Percentiles rank a stretch among this genome's conserved stretches.
Evolutionary conservation across 805 yeast species (phyloP).

Genomic region (Yamadazyma kitorensis): DNA sequence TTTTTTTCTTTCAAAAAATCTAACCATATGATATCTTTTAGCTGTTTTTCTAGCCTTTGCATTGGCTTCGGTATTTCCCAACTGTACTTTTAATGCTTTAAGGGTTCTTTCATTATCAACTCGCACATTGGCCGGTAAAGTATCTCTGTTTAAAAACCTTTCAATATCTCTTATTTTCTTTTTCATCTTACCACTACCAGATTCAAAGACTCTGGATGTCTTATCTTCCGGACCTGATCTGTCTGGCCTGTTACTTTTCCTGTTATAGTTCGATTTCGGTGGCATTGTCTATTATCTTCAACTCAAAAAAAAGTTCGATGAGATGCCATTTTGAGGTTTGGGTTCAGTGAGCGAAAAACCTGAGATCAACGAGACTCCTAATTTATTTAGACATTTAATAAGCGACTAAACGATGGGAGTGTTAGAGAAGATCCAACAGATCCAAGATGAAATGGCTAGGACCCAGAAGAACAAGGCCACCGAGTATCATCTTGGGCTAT

Average conservation of each 20-base stretch:
- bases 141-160: conserved; percentile 55
- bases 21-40: conserved; percentile 85
- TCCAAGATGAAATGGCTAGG: conserved; percentile 89
- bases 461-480: conserved; percentile 98
- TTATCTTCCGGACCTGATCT: conserved; percentile 7
- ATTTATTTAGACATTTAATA: too few species aligned
- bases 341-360: not conserved
- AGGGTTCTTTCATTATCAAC: conserved; percentile 75
- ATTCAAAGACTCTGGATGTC: conserved; percentile 28
- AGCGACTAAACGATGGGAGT: conserved; percentile 25
- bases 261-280: not conserved
- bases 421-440: conserved; percentile 75
- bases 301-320: not conserved
- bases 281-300: not conserved
- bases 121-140: conserved; percentile 60
- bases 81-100: conserved; percentile 59
- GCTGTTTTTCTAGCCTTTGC: conserved; percentile 51
- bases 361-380: too few species aligned
- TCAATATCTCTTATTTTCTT: conserved; percentile 86
- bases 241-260: conserved; percentile 2
- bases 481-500: conserved; percentile 90
- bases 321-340: not conserved
- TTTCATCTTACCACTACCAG: conserved; percentile 56
- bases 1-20: conserved; percentile 88
- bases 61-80: conserved; percentile 45